phyloP scores from a whole-genome alignment of 2,329 filamentous ascomycete genomes.

The Dactylellina haptotyla region DNA sequence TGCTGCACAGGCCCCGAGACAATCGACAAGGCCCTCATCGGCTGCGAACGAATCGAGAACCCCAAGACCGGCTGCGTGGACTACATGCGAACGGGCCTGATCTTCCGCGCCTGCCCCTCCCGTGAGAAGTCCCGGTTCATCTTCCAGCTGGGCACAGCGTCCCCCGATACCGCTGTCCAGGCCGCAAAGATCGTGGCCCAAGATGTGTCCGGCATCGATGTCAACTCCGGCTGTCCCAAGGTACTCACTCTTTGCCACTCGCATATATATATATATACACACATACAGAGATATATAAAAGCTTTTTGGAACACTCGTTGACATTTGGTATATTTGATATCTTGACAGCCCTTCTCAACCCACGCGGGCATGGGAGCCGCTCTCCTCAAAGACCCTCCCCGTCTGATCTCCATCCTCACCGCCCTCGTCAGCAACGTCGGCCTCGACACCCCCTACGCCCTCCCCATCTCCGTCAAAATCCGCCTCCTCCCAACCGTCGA shows the following conservation, averaged over 20 bases:
- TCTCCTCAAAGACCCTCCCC: conserved; percentile 83
- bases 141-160: conserved; percentile 90
- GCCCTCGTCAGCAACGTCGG: conserved; percentile 86
- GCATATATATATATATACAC: neutral
- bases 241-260: conserved; percentile 25
- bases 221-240: conserved; percentile 98
- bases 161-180: conserved; percentile 81
- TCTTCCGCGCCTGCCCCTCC: conserved; percentile 84
- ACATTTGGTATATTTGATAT: neutral
- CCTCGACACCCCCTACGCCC: conserved; percentile 47
- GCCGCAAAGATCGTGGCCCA: conserved; percentile 84
- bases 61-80: conserved; percentile 81
- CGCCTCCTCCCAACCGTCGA: conserved; percentile 81
- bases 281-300: neutral
- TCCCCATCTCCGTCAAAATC: conserved; percentile 89
- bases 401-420: conserved; percentile 81
- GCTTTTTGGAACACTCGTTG: neutral
- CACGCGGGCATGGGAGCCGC: conserved; percentile 95
- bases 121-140: conserved; percentile 79
- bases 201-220: conserved; percentile 92
- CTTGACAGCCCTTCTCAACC: conserved; percentile 87
- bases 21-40: conserved; percentile 90
- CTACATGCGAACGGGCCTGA: conserved; percentile 73
- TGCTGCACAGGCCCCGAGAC: conserved; percentile 80
- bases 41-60: conserved; percentile 81